phyloP scores from a whole-genome alignment of 1,284 basidiomycete species.

The Phlebopus sp. region DNA sequence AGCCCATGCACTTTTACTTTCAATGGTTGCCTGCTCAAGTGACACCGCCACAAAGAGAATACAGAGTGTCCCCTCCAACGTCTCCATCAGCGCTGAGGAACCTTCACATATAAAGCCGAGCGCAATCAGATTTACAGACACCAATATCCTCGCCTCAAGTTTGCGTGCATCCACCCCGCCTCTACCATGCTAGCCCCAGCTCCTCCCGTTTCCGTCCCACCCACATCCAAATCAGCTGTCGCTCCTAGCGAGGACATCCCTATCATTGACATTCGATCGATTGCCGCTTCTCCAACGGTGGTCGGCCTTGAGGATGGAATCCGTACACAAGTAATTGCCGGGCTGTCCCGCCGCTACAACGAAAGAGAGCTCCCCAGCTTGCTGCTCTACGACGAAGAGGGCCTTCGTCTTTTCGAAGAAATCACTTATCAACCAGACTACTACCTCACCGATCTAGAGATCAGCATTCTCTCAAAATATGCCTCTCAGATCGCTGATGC shows the following conservation, averaged over 20 bases:
- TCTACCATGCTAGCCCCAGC: not conserved
- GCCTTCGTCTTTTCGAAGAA: conserved; percentile 8
- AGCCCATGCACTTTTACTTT: no score
- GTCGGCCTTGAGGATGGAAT: conserved; percentile 1
- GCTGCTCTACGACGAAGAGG: conserved; percentile 7
- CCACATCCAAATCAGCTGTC: not conserved
- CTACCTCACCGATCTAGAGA: conserved; percentile 7
- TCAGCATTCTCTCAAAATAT: conserved; percentile 1
- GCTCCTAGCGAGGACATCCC: not conserved
- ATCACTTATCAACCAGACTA: conserved; percentile 8
- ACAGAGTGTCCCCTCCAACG: no score
- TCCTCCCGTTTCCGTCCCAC: not conserved
- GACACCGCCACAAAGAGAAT: no score
- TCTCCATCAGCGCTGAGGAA: no score
- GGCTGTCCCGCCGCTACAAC: conserved; percentile 7
- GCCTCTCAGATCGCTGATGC: conserved; percentile 1
- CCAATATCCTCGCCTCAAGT: no score
- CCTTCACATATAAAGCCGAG: no score
- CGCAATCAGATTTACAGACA: no score
- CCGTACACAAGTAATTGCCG: conserved; percentile 35
- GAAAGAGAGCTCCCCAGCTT: conserved; percentile 5
- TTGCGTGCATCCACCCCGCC: not conserved
- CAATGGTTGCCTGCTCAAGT: no score
- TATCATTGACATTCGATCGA: conserved; percentile 4
- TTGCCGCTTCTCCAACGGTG: not conserved